Base-by-base conservation (phyloP, 768 basidiomycete species). In the Lactarius hatsudake region DNA sequence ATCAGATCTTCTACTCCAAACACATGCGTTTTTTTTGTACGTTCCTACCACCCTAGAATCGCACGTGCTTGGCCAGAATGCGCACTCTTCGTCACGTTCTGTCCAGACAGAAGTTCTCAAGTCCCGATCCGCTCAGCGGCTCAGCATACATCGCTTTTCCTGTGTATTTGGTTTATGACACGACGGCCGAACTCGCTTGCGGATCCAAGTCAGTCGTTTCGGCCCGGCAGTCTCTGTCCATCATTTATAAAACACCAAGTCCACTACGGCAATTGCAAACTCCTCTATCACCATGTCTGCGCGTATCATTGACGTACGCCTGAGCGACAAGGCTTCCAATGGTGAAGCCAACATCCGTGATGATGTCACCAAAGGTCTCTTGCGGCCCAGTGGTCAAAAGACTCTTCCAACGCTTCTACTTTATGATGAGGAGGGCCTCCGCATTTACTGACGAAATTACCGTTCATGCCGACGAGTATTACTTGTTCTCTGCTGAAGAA, bases 401-500 rank as follows among this genome's bases (percentile, higher is more conserved):
- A 79, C 81, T 32, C 76, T 97, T 26, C 94, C 95, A 8, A 95
- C 93, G 0, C 78, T 93, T 75, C 82, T 95, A 13, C 81, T 97
- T 12, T 98, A 98, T 78, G 87, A 94, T 70, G 90, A 96, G 73
- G 82, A 79, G 26, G 97, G 97, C 0, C 81, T 99, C 63, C 83
- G 86, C 76, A 81, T 95, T 18, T 96, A 94, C n/a, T 79, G 94
- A 96, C 78, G 81, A 85, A 45, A 91, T 96, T 59, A 94, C 94
- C 2, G 89, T 88, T 9, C 79, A 86, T 34, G 89, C 83, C 1
- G 81, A 84, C 13, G 90, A 94, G 73, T 99, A 99, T 75, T 98
- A 98, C 75, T 82, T 95, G 42, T 99, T 96, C 76, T 78, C 81
- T 3, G 92, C 93, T 0, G 97, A 98, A 77, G 89, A 96, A 74